A percentile compares a stretch with the other conserved stretches of the same genome.
These are phyloP conservation scores for Ricinus communis DNA, from an alignment of 345 rosid species.

Conservation along the genomic window DNA sequence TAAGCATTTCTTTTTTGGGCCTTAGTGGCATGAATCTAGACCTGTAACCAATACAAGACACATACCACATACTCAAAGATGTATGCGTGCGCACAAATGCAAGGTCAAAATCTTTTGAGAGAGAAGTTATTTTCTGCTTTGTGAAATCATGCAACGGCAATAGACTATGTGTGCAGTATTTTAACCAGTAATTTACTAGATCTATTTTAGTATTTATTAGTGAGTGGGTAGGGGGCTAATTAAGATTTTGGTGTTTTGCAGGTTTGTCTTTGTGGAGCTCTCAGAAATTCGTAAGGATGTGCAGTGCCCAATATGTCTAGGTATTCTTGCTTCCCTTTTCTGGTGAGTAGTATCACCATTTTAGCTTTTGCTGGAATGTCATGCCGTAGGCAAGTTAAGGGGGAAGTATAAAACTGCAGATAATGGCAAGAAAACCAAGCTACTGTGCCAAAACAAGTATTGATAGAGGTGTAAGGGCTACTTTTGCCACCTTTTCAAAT, in stretches of 20 bases:
- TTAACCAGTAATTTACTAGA: background rate
- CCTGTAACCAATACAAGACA: background rate
- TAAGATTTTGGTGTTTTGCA: slow-evolving; percentile 40
- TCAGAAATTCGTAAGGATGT: slow-evolving; percentile 75
- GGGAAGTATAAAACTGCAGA: too few species aligned
- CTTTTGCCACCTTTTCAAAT: too few species aligned
- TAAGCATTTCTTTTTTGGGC: background rate
- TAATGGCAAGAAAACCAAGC: too few species aligned
- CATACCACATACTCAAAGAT: background rate
- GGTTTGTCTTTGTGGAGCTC: slow-evolving; percentile 62
- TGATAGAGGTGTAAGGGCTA: too few species aligned
- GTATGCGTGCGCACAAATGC: too few species aligned
- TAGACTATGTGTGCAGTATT: too few species aligned
- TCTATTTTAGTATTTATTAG: background rate
- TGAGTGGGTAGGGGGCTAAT: background rate
- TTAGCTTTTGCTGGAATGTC: background rate
- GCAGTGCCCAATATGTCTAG: slow-evolving; percentile 92
- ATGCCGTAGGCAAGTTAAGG: too few species aligned
- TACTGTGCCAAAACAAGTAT: too few species aligned
- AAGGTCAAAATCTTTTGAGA: background rate
- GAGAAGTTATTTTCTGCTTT: background rate
- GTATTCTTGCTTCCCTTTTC: slow-evolving; percentile 31
- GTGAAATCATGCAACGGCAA: background rate
- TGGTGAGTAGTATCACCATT: background rate
- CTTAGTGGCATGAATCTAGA: slow-evolving; percentile 2